Percentiles rank a stretch among this genome's conserved stretches.
These are phyloP conservation scores for Phylloboletellus chloephorus DNA, from an alignment of 1,284 basidiomycete species.

Conservation along the genomic window DNA sequence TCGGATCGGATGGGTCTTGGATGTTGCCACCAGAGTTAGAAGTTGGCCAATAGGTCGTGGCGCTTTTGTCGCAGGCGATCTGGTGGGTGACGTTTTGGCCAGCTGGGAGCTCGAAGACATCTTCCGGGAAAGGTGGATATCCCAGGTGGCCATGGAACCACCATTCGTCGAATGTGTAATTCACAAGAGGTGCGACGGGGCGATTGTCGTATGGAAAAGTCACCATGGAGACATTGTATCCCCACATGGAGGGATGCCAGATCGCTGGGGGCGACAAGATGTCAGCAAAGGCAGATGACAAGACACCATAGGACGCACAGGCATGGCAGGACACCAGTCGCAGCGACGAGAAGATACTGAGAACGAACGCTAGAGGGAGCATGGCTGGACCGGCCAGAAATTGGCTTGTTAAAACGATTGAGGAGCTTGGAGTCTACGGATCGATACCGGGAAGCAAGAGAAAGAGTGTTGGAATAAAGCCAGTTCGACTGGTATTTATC, in stretches of 20 bases:
- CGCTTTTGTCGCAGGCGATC: conserved; percentile 32
- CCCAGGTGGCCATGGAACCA: conserved; percentile 39
- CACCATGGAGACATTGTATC: conserved; percentile 24
- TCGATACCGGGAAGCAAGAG: background rate
- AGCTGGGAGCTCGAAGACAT: conserved; percentile 35
- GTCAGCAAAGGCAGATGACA: background rate
- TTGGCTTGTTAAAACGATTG: background rate
- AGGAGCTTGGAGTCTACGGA: background rate
- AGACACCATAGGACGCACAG: conserved; percentile 6
- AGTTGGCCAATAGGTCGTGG: conserved; percentile 48
- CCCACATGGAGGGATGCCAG: conserved; percentile 26
- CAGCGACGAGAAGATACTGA: conserved; percentile 4
- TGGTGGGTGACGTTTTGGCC: conserved; percentile 24
- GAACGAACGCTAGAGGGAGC: background rate
- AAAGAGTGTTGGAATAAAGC: background rate
- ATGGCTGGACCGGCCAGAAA: conserved; percentile 24
- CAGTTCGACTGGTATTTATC: too few relatives aligned
- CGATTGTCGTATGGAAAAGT: conserved; percentile 30
- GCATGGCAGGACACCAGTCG: conserved; percentile 14
- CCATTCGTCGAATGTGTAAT: conserved; percentile 36
- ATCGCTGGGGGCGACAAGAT: conserved; percentile 7
- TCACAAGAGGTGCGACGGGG: conserved; percentile 32
- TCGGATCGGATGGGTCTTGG: conserved; percentile 31
- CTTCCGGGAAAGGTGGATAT: conserved; percentile 33
- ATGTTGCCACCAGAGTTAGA: conserved; percentile 49